These are phyloP conservation scores for Chaetomium olivaceum DNA, from an alignment of 2,329 filamentous ascomycete genomes.

Conservation along the genomic window DNA sequence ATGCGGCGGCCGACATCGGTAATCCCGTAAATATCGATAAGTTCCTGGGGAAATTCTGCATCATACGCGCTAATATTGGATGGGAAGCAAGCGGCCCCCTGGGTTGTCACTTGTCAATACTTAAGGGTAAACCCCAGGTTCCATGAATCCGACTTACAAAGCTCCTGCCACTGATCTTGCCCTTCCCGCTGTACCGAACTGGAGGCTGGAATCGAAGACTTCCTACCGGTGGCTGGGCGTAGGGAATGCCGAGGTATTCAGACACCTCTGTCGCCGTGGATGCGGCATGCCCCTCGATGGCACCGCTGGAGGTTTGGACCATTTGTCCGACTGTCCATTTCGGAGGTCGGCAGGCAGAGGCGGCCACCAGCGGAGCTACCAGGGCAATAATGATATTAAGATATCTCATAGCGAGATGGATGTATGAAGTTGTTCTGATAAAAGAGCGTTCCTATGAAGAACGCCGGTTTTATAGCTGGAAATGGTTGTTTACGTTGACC, in stretches of 20 bases:
- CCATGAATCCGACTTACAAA: conserved; percentile 14
- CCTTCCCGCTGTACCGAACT: conserved; percentile 31
- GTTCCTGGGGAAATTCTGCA: conserved; percentile 31
- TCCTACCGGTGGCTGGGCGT: conserved; percentile 35
- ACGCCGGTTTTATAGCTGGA: too few species aligned
- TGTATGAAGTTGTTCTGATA: background rate
- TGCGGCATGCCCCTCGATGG: conserved; percentile 38
- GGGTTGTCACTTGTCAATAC: background rate
- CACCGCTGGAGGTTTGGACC: conserved; percentile 39
- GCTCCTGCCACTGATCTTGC: conserved; percentile 28
- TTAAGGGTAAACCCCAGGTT: background rate
- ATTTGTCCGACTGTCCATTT: conserved; percentile 28
- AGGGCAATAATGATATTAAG: background rate
- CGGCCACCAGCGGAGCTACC: background rate
- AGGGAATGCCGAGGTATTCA: conserved; percentile 43
- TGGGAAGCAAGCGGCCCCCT: conserved; percentile 11
- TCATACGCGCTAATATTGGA: conserved; percentile 22
- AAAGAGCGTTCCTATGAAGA: too few species aligned
- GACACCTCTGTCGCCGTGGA: conserved; percentile 36
- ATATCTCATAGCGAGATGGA: background rate
- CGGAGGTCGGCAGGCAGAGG: background rate
- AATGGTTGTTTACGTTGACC: background rate
- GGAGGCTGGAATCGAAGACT: conserved; percentile 34
- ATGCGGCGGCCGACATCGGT: conserved; percentile 27
- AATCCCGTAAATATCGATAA: conserved; percentile 35